A percentile compares a stretch with the other conserved stretches of the same genome.
These are phyloP conservation scores for Schizochytrium sp. DNA, from an alignment of 108 stramenopile species.

Conservation along the genomic window DNA sequence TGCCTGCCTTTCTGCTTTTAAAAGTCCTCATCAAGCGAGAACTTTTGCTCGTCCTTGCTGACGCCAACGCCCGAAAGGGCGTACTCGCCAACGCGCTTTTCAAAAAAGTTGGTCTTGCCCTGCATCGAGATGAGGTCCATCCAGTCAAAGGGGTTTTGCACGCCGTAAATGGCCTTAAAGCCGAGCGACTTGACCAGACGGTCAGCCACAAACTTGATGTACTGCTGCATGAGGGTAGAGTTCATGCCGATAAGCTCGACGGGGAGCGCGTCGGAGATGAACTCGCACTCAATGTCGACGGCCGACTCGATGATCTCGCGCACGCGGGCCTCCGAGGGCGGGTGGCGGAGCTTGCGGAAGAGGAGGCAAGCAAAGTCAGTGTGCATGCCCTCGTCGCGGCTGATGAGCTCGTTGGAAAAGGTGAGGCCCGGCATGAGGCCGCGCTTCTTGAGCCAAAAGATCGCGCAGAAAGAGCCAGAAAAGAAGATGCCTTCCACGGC, in stretches of 20 bases:
- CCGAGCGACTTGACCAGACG: slow-evolving; percentile 78
- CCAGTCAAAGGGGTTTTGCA: slow-evolving; percentile 93
- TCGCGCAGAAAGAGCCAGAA: slow-evolving; percentile 92
- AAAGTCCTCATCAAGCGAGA: slow-evolving; percentile 80
- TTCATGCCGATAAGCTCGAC: slow-evolving; percentile 99
- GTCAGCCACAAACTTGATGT: slow-evolving; percentile 99
- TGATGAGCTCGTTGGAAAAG: slow-evolving; percentile 97
- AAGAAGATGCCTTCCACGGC: slow-evolving; percentile 99
- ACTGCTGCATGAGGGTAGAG: slow-evolving; percentile 83
- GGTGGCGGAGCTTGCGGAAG: slow-evolving; percentile 79
- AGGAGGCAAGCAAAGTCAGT: slow-evolving; percentile 91
- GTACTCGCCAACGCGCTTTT: slow-evolving; percentile 92
- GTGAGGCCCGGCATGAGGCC: slow-evolving; percentile 98
- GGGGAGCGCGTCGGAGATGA: slow-evolving; percentile 89
- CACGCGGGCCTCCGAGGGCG: slow-evolving; percentile 65
- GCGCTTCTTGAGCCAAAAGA: slow-evolving; percentile 99
- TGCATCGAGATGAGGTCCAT: slow-evolving; percentile 98
- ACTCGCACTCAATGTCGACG: slow-evolving; percentile 97
- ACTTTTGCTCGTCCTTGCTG: slow-evolving; percentile 63
- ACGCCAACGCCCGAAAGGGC: slow-evolving; percentile 86
- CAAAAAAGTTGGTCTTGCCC: slow-evolving; percentile 91
- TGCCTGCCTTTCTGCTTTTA: slow-evolving; percentile 25
- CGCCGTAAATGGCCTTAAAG: slow-evolving; percentile 67
- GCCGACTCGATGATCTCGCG: slow-evolving; percentile 68
- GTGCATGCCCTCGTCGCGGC: slow-evolving; percentile 90